Evolutionary conservation across 2,329 filamentous ascomycete species (phyloP).

Genomic region (Nannizziopsis barbatae): DNA sequence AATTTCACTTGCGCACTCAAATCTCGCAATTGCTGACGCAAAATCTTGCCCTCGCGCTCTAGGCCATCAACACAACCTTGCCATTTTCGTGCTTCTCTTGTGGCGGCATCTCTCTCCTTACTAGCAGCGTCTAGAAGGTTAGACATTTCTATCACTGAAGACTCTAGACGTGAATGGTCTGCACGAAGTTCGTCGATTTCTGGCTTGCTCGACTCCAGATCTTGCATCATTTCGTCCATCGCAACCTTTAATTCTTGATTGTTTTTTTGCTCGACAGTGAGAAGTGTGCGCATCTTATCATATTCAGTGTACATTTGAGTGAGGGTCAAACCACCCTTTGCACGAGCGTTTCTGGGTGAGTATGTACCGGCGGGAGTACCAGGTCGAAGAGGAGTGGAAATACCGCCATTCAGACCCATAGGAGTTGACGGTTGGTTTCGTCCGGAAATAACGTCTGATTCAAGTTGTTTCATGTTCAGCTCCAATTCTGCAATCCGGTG

Average conservation of each 20-base stretch:
- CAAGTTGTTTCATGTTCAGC: slow-evolving; percentile 48
- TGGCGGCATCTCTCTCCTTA: slow-evolving; percentile 65
- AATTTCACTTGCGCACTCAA: slow-evolving; percentile 83
- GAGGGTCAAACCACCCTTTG: slow-evolving; percentile 45
- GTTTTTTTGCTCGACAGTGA: slow-evolving; percentile 62
- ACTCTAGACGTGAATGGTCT: slow-evolving; percentile 68
- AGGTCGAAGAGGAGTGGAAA: slow-evolving; percentile 41
- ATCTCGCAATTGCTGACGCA: slow-evolving; percentile 79
- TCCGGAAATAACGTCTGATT: slow-evolving; percentile 40
- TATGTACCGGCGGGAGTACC: slow-evolving; percentile 41
- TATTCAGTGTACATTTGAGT: slow-evolving; percentile 56
- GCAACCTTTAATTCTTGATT: slow-evolving; percentile 64
- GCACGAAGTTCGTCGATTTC: slow-evolving; percentile 76
- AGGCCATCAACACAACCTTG: slow-evolving; percentile 58
- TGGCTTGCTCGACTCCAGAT: slow-evolving; percentile 74
- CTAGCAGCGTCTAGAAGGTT: slow-evolving; percentile 71
- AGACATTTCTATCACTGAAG: slow-evolving; percentile 74
- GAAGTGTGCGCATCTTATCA: slow-evolving; percentile 52
- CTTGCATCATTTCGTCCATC: slow-evolving; percentile 73
- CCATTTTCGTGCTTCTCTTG: slow-evolving; percentile 66
- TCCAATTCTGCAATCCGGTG: slow-evolving; percentile 55
- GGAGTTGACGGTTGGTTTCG: slow-evolving; percentile 44
- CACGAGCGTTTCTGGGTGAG: slow-evolving; percentile 44
- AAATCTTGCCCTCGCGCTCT: slow-evolving; percentile 58
- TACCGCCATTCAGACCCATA: slow-evolving; percentile 41